These are phyloP conservation scores for Rhinocladiella mackenziei DNA, from an alignment of 2,329 filamentous ascomycete species.

Conservation along the genomic window DNA sequence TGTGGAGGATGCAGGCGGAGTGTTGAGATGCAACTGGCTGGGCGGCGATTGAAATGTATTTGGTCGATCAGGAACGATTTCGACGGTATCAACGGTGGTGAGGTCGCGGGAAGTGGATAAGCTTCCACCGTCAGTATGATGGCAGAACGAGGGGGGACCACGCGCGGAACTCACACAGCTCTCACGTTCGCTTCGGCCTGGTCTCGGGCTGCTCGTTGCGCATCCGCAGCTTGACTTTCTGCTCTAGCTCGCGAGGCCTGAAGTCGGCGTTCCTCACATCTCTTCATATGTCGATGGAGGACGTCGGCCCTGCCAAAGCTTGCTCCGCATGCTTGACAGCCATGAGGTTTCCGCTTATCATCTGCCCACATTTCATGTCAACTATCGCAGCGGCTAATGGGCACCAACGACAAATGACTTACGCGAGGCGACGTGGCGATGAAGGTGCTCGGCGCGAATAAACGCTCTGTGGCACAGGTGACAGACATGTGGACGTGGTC, in stretches of 20 bases:
- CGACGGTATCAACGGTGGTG: neutral
- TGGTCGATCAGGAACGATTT: neutral
- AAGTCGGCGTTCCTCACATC: neutral
- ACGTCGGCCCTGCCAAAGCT: neutral
- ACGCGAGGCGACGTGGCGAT: neutral
- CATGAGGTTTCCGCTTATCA: neutral
- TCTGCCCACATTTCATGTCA: neutral
- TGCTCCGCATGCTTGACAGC: neutral
- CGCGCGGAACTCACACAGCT: neutral
- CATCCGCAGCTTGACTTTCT: neutral
- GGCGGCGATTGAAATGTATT: neutral
- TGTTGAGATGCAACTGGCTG: neutral
- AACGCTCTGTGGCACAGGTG: neutral
- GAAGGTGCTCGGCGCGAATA: neutral
- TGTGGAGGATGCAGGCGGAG: neutral
- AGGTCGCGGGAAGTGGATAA: neutral
- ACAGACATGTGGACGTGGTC: neutral
- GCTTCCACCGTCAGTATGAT: neutral
- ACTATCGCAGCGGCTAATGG: neutral
- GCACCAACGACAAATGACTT: too few species aligned
- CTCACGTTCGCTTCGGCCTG: neutral
- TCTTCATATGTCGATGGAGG: neutral
- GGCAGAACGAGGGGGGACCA: neutral
- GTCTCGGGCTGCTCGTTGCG: neutral
- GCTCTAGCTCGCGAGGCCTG: neutral